These are phyloP conservation scores for Hypoxylon intermedium DNA, from an alignment of 495 filamentous ascomycete genomes.

Conservation along the genomic window DNA sequence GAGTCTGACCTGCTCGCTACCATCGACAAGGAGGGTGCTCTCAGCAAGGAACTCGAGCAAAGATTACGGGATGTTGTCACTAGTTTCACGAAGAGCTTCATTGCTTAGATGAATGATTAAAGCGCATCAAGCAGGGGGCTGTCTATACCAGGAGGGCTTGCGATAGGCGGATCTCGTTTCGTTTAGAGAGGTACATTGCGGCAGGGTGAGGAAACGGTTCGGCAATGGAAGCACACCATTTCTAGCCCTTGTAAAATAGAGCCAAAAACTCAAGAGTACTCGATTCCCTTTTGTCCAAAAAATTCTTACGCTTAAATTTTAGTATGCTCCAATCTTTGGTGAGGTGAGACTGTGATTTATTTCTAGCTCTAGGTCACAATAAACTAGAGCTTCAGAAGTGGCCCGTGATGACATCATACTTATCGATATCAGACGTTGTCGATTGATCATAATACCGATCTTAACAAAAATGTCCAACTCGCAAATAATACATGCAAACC, in stretches of 20 bases:
- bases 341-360: slow-evolving; percentile 11
- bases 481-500: neutral
- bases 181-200: slow-evolving; percentile 50
- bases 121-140: slow-evolving; percentile 45
- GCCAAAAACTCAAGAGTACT: slow-evolving; percentile 54
- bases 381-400: slow-evolving; percentile 14
- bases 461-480: slow-evolving; percentile 15
- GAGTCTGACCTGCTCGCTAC: slow-evolving; percentile 81
- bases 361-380: neutral
- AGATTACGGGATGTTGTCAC: slow-evolving; percentile 80
- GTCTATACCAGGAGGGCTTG: slow-evolving; percentile 57
- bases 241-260: slow-evolving; percentile 56
- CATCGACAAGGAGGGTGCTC: slow-evolving; percentile 94
- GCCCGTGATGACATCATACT: slow-evolving; percentile 37
- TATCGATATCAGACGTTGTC: slow-evolving; percentile 18
- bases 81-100: slow-evolving; percentile 94
- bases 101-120: slow-evolving; percentile 51
- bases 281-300: slow-evolving; percentile 53
- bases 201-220: slow-evolving; percentile 46
- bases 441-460: slow-evolving; percentile 15
- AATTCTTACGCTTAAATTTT: slow-evolving; percentile 23
- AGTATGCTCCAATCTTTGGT: neutral
- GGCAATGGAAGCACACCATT: slow-evolving; percentile 48
- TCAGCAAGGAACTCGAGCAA: slow-evolving; percentile 93
- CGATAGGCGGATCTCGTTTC: slow-evolving; percentile 50